Evolutionary conservation across 345 rosid species (phyloP), one percentile per base, ranked within the genome.

Genomic region (Citrus australasica): DNA sequence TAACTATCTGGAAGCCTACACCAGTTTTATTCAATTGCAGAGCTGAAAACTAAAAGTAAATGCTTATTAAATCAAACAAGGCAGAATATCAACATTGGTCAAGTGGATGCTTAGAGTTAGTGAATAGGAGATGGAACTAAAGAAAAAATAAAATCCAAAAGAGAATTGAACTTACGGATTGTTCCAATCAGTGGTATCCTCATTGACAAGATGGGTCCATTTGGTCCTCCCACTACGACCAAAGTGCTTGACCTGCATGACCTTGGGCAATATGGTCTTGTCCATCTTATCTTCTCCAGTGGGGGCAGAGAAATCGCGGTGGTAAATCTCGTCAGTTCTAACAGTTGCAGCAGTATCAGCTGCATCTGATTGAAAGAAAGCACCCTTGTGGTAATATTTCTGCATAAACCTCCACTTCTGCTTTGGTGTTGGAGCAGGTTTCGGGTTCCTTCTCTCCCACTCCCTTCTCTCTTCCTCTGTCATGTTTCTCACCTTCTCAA

Each of bases 241-340:
- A 75, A 92, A 92, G 86, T 92, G 70, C 70, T 66, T 66, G 27
- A 35, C 70, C 48, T 66, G 70, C 70, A 66, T 66, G 70, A 66
- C 70, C 70, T 66, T 66, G n/a, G 70, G 70, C 48, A 35, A 35
- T 66, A 66, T 66, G 14, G 70, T 19, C 70, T 90, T 92, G 73
- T 90, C 90, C 97, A 92, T 83, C 82, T 82, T 92, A 87, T 92
- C 97, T 58, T 90, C 97, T 32, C 97, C 97, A 13, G 97, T 92
- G 0, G 94, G 97, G 5, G 90, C 84, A 81, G 94, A 92, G 90
- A 83, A 92, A 84, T 92, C 94, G 0, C 97, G 90, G 24, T 37
- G 67, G 73, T 63, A 89, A 67, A 92, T 89, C 9, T 79, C 46
- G 68, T 85, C 85, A 1, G 85, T 28, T 64, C 93, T 87, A 73